Evolutionary conservation across 306 rosid genomes (phyloP).

Genomic region (Vigna unguiculata): DNA sequence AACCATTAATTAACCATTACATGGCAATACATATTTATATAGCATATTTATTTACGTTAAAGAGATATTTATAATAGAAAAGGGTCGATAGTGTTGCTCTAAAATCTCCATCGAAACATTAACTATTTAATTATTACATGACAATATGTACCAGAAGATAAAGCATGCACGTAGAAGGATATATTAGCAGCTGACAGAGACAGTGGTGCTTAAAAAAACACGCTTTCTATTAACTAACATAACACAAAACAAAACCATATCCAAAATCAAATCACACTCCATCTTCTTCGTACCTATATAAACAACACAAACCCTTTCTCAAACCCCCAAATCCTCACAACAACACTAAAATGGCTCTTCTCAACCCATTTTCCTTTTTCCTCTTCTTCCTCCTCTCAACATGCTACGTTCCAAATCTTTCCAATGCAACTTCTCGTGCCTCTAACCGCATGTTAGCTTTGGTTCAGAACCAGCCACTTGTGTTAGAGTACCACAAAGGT

Average conservation of each 20-base stretch:
- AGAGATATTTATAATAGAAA: not conserved
- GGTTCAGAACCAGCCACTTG: slow-evolving; percentile 42
- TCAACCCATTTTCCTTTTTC: not conserved
- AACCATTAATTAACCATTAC: not conserved
- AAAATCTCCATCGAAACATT: not conserved
- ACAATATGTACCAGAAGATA: not conserved
- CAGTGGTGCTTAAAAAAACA: not conserved
- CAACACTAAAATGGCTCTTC: not conserved
- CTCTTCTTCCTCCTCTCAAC: not conserved
- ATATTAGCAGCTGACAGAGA: not conserved
- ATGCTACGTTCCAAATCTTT: not conserved
- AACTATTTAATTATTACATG: not conserved
- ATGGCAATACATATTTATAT: not conserved
- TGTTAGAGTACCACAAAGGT: slow-evolving; percentile 68
- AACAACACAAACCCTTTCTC: not conserved
- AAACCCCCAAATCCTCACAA: not conserved
- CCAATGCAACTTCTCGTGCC: slow-evolving; percentile 2
- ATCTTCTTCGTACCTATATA: not conserved
- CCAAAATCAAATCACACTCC: not conserved
- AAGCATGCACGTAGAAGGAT: not conserved
- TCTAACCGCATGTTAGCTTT: slow-evolving; percentile 33
- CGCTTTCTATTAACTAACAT: not conserved
- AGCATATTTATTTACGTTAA: not conserved
- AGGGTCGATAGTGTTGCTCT: not conserved
- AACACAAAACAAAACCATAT: not conserved